Conservation (phyloP, 805 yeast species). For the Metschnikowia similis region DNA sequence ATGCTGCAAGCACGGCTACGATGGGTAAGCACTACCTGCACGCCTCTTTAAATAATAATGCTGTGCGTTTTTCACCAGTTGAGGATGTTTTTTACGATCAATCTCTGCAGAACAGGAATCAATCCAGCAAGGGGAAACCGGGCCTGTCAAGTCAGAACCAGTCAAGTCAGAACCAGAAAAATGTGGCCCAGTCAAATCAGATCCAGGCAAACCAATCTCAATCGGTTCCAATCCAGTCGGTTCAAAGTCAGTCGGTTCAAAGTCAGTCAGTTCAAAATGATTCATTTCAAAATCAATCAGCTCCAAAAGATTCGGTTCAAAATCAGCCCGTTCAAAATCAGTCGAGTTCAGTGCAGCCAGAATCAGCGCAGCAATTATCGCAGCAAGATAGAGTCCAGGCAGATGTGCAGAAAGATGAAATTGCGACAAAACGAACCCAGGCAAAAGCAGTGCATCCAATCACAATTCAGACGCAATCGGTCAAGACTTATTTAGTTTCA, state of each 20-base stretch:
- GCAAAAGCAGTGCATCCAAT: too few relatives aligned
- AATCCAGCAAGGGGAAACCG: background rate
- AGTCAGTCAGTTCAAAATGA: background rate
- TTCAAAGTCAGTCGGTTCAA: background rate
- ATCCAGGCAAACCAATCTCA: too few relatives aligned
- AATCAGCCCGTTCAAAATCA: background rate
- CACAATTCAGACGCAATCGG: background rate
- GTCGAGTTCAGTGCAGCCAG: background rate
- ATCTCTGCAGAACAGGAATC: background rate
- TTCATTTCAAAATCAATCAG: background rate
- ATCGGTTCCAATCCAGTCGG: background rate
- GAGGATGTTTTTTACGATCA: constrained; percentile 3
- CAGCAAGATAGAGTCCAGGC: too few relatives aligned
- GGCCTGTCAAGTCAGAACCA: background rate
- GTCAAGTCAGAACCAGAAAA: background rate
- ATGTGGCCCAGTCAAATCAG: too few relatives aligned
- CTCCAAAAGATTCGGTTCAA: background rate
- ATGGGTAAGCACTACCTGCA: background rate
- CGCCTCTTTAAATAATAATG: background rate
- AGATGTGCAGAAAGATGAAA: too few relatives aligned
- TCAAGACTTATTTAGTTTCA: background rate
- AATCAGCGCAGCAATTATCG: too few relatives aligned
- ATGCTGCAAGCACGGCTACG: background rate
- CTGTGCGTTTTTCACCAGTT: background rate
- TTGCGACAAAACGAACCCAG: too few relatives aligned